Percentiles rank a stretch among this genome's conserved stretches.
Evolutionary conservation across 768 basidiomycete genomes (phyloP).

Genomic region (Mycena sanguinolenta): DNA sequence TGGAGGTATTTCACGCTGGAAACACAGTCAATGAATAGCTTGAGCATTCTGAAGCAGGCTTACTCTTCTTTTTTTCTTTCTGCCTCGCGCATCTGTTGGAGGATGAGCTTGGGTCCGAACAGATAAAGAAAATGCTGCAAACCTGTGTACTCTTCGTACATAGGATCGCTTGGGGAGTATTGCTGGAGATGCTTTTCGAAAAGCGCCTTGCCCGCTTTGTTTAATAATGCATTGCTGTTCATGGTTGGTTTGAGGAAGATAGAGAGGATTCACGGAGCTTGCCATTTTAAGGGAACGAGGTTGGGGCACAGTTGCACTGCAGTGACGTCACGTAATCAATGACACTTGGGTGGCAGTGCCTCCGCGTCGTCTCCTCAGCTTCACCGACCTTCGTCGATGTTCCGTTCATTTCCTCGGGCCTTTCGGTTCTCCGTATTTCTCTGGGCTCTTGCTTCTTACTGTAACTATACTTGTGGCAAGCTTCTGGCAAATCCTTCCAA

Average conservation of each 20-base stretch:
- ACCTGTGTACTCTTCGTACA: conserved; percentile 74
- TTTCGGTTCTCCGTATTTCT: no score
- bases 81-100: conserved; percentile 59
- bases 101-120: neutral
- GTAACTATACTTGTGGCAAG: no score
- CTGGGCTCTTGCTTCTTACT: no score
- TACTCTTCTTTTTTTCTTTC: conserved; percentile 71
- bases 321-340: no score
- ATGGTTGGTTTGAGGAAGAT: conserved; percentile 16
- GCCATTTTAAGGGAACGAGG: no score
- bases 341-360: no score
- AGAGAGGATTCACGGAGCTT: no score
- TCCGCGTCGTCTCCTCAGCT: no score
- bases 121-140: neutral
- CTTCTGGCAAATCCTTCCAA: no score
- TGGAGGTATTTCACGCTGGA: conserved; percentile 76
- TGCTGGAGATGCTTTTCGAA: conserved; percentile 75
- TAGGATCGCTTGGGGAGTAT: conserved; percentile 80
- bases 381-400: no score
- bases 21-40: conserved; percentile 3
- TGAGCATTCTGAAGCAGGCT: conserved; percentile 30
- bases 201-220: conserved; percentile 67
- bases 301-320: no score
- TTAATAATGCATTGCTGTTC: conserved; percentile 42
- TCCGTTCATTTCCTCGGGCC: no score